Base-by-base conservation (phyloP, 805 yeast genomes). In the Ogataea chonburiensis region DNA sequence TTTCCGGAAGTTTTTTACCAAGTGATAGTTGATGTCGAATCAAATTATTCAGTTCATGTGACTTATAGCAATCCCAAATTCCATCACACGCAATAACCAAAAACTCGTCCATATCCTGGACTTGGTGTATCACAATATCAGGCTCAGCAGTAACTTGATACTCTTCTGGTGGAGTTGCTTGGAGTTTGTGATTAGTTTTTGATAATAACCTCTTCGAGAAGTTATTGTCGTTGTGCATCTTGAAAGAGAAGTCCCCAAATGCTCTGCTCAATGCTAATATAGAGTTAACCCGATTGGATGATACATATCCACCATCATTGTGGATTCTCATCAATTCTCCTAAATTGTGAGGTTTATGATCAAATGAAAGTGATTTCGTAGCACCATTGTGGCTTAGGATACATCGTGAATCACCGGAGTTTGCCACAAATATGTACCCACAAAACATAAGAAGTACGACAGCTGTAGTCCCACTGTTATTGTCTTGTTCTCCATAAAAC, bases 121-220 rank as follows among this genome's bases (percentile, higher is more conserved):
- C 28, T 46, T 67, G 64, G 53, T 81, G 87, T 42, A 70, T 65
- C 24, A 83, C 64, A 2, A 82, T 73, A 49, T 84, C 94, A 0
- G 94, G 94, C 50, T 80, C 86, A 20, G 78, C 85, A 1, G 88
- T 82, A 17, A 84, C 93, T 48, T 82, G 82, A 34, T 82, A 79
- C 53, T 84, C 91, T 59, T 81, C 85, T 7, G 84, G 79, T 1
- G 66, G 77, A 32, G 55, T 62, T 48, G 55, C 52, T 52, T 43
- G 58, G 40, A 41, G 63, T 56, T 26, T 38, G 24, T 43, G 39
- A 19, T 43, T 40, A 9, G 50, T 25, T 23, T 38, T 46, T 2
- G 52, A 37, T 4, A 50, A 23, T 24, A 45, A 42, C 20, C 48
- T 49, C 51, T 42, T 46, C 2, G 55, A 38, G 31, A 49, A 49